Evolutionary conservation across 805 yeast genomes (phyloP).

Genomic region (Candida sonorensis): DNA sequence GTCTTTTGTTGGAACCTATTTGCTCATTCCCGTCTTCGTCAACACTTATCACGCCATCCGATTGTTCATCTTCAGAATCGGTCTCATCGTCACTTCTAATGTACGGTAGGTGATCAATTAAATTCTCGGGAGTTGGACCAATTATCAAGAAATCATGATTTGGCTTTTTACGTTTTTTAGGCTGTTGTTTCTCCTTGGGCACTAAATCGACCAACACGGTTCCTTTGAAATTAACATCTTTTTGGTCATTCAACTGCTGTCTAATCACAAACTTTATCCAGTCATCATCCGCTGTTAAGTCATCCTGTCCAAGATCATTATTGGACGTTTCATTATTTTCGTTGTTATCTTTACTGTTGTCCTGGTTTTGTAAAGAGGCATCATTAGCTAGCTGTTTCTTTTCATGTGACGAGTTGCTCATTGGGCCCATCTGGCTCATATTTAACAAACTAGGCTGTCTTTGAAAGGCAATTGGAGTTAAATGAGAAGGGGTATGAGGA

Average conservation of each 20-base stretch:
- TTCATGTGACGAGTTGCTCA: too few species aligned
- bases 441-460: too few species aligned
- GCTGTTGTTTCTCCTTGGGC: conserved; percentile 21
- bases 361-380: too few species aligned
- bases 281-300: conserved; percentile 23
- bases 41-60: conserved; percentile 3
- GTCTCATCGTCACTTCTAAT: conserved; percentile 21
- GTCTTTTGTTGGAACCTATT: conserved; percentile 1
- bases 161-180: conserved; percentile 12
- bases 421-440: too few species aligned
- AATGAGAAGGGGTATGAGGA: too few species aligned
- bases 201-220: conserved; percentile 20
- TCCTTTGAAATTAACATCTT: conserved; percentile 21
- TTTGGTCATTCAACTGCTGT: conserved; percentile 20
- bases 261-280: conserved; percentile 27
- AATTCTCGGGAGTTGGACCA: conserved; percentile 30
- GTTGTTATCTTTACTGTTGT: too few species aligned
- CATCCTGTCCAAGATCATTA: conserved; percentile 5
- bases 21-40: conserved; percentile 3
- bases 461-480: too few species aligned
- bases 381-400: too few species aligned
- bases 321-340: too few species aligned
- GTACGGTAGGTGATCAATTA: conserved; percentile 27
- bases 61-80: conserved; percentile 3
- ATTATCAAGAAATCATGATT: conserved; percentile 24